These are phyloP conservation scores for Hamamelis virginiana DNA, from an alignment of 164 flowering plant species.

Conservation along the genomic window DNA sequence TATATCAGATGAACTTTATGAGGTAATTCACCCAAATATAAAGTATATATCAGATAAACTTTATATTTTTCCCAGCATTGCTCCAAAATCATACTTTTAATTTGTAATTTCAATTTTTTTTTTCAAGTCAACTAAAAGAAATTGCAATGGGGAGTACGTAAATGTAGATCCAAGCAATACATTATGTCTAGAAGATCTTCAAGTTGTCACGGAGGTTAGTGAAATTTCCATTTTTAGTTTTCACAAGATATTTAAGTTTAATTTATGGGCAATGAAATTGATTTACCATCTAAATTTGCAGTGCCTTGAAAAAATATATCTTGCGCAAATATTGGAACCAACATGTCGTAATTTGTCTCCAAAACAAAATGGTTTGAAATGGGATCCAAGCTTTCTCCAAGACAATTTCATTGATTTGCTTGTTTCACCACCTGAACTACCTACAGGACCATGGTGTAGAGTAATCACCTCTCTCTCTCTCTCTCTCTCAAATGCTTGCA, in stretches of 20 bases:
- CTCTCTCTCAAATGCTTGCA: too few relatives aligned
- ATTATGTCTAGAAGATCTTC: constrained; percentile 18
- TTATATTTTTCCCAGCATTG: too few relatives aligned
- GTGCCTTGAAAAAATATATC: constrained; percentile 1
- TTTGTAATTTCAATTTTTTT: neutral
- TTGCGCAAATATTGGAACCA: constrained; percentile 22
- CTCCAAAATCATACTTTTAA: too few relatives aligned
- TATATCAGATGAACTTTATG: constrained; percentile 45
- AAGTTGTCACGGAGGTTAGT: constrained; percentile 12
- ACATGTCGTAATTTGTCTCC: constrained; percentile 8
- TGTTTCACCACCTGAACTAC: neutral
- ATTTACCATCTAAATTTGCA: neutral
- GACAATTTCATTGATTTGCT: constrained; percentile 1
- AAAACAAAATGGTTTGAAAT: neutral
- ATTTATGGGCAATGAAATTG: neutral
- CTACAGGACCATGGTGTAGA: constrained; percentile 9
- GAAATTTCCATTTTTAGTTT: too few relatives aligned
- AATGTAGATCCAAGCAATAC: constrained; percentile 20
- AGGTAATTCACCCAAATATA: constrained; percentile 27
- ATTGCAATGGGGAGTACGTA: constrained; percentile 30
- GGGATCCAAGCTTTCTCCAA: neutral
- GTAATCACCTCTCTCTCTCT: neutral
- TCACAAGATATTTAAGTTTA: neutral
- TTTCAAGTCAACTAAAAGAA: constrained; percentile 19
- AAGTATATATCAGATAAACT: too few relatives aligned